Percentiles rank a stretch among this genome's conserved stretches.
These are phyloP conservation scores for Boletellus deceptivus DNA, from an alignment of 1,284 basidiomycete species.

Conservation along the genomic window DNA sequence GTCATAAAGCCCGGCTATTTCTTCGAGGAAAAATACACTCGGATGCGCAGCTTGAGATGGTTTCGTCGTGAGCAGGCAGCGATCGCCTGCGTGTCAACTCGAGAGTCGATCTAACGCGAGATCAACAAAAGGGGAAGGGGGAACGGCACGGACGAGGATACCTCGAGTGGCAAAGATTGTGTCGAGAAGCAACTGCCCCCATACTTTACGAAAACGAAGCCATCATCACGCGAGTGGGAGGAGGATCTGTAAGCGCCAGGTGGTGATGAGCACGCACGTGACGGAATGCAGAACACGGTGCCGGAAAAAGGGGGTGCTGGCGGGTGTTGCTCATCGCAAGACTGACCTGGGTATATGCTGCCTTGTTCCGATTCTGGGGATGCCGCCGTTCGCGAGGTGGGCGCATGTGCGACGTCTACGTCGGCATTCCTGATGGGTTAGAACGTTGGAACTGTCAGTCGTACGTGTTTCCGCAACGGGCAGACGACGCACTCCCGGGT, in stretches of 20 bases:
- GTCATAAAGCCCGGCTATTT: conserved; percentile 23
- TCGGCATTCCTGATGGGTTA: not conserved
- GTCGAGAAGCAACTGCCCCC: too few species aligned
- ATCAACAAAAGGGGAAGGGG: not conserved
- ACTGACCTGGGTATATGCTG: not conserved
- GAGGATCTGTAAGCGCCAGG: not conserved
- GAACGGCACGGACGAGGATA: too few species aligned
- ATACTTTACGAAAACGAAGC: not conserved
- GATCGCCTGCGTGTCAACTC: not conserved
- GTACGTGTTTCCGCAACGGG: too few species aligned
- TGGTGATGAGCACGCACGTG: not conserved
- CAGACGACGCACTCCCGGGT: too few species aligned
- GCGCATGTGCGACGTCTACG: not conserved
- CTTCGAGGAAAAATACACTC: conserved; percentile 1
- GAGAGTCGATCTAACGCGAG: not conserved
- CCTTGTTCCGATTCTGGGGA: not conserved
- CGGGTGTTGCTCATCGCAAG: not conserved
- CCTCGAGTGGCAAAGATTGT: too few species aligned
- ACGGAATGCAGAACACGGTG: too few species aligned
- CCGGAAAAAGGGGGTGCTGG: too few species aligned
- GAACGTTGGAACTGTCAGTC: too few species aligned
- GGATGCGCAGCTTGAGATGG: conserved; percentile 12
- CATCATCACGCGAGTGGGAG: not conserved
- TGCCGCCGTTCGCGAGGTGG: not conserved
- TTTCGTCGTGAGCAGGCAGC: conserved; percentile 16